These are phyloP conservation scores for Lactifluus volemus DNA, from an alignment of 768 basidiomycete species.

Conservation along the genomic window DNA sequence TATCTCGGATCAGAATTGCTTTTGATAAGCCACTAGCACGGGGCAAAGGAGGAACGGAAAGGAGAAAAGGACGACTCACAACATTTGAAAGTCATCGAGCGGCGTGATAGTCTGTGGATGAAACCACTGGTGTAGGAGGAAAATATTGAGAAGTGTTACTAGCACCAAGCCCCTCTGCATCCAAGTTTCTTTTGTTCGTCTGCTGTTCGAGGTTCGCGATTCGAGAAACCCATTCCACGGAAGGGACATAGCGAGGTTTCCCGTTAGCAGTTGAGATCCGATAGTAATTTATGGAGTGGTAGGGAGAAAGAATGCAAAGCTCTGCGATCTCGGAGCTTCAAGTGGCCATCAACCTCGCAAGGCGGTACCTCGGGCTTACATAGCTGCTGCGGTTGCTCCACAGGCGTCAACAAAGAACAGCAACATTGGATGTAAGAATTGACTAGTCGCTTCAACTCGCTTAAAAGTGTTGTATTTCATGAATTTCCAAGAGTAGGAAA, in stretches of 20 bases:
- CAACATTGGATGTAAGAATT: too few species aligned
- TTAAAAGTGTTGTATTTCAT: too few species aligned
- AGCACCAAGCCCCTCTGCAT: neutral
- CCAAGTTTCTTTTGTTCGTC: constrained; percentile 2
- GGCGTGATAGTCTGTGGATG: neutral
- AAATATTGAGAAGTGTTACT: neutral
- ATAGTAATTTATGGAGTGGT: too few species aligned
- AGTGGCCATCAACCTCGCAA: too few species aligned
- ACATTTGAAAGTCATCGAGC: constrained; percentile 16
- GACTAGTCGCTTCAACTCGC: too few species aligned
- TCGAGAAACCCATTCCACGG: neutral
- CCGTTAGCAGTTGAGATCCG: neutral
- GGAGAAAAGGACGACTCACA: neutral
- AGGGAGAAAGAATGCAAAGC: too few species aligned
- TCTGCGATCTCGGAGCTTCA: too few species aligned
- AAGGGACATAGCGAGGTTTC: neutral
- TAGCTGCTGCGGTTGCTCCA: too few species aligned
- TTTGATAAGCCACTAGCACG: neutral
- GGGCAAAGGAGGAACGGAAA: neutral
- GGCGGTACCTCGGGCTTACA: too few species aligned
- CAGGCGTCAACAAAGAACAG: too few species aligned
- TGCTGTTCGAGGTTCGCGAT: neutral
- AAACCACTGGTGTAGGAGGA: neutral
- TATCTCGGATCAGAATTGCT: neutral
- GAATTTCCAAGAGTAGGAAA: too few species aligned